phyloP scores from a whole-genome alignment of 768 basidiomycete genomes.

The Xerocomus spinulosus region DNA sequence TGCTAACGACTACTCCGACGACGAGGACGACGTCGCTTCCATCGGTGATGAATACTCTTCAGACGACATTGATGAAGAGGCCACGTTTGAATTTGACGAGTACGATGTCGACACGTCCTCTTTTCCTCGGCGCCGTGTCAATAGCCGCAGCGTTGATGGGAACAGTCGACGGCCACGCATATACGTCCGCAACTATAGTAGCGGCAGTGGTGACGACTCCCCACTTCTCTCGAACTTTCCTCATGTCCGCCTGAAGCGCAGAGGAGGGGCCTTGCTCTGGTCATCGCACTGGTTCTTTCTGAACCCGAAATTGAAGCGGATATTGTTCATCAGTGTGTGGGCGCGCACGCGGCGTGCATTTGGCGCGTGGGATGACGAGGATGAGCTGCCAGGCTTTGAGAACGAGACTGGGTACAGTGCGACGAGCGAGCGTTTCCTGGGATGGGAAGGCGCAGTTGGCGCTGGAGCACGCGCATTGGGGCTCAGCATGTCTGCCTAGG shows the following conservation, averaged over 20 bases:
- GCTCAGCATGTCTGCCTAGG: conserved; percentile 37
- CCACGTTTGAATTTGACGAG: conserved; percentile 74
- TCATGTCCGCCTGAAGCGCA: conserved; percentile 47
- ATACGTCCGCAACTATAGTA: conserved; percentile 29
- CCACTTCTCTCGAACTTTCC: conserved; percentile 35
- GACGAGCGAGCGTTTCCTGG: conserved; percentile 59
- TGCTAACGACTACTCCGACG: conserved; percentile 73
- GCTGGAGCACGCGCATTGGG: conserved; percentile 83
- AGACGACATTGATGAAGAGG: conserved; percentile 69
- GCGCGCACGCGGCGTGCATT: conserved; percentile 65
- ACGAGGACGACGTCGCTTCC: conserved; percentile 69
- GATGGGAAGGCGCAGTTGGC: conserved; percentile 74
- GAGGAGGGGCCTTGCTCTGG: conserved; percentile 84
- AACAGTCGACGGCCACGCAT: conserved; percentile 8
- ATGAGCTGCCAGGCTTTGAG: conserved; percentile 35
- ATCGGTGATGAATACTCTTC: conserved; percentile 66
- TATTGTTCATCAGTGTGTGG: conserved; percentile 91
- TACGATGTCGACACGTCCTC: conserved; percentile 62
- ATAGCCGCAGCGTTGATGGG: conserved; percentile 6
- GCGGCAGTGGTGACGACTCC: conserved; percentile 32
- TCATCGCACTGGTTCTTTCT: conserved; percentile 97
- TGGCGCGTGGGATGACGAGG: conserved; percentile 48
- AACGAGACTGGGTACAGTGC: conserved; percentile 33
- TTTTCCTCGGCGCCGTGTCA: conserved; percentile 9
- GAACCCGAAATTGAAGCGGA: conserved; percentile 86